Evolutionary conservation across 305 asterid genomes (phyloP).

Genomic region (Andrographis paniculata): DNA sequence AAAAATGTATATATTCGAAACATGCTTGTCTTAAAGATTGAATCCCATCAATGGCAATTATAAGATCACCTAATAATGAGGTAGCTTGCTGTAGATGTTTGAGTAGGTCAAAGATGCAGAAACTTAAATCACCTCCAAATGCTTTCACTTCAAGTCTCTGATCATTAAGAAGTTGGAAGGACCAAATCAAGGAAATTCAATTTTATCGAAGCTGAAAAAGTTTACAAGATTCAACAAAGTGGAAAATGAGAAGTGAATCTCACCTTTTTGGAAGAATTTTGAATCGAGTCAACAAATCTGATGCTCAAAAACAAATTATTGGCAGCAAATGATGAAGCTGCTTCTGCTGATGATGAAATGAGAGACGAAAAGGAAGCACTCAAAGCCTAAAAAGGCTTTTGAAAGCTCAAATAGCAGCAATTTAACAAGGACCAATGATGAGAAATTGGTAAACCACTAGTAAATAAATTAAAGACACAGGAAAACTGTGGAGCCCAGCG

Average conservation of each 20-base stretch:
- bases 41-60: constrained; percentile 10
- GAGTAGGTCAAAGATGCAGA: constrained; percentile 12
- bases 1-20: constrained; percentile 1
- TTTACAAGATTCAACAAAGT: constrained; percentile 3
- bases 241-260: constrained; percentile 1
- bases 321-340: constrained; percentile 19
- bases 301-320: constrained; percentile 12
- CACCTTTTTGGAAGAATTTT: constrained; percentile 19
- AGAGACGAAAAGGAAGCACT: constrained; percentile 11
- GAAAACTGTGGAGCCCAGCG: too few species aligned
- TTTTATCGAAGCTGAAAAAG: too few species aligned
- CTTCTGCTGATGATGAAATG: constrained; percentile 10
- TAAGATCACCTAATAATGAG: neutral
- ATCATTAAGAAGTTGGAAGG: too few species aligned
- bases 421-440: too few species aligned
- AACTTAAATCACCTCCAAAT: constrained; percentile 8
- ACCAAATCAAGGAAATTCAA: too few species aligned
- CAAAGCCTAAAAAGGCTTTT: neutral
- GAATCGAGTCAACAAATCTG: constrained; percentile 17
- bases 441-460: too few species aligned
- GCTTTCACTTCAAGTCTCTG: neutral
- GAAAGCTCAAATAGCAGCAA: constrained; percentile 15
- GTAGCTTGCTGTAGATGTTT: constrained; percentile 1
- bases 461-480: too few species aligned
- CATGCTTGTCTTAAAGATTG: constrained; percentile 4